Conservation (phyloP, 2,329 filamentous ascomycete species). For the Pseudogymnoascus pannorum region DNA sequence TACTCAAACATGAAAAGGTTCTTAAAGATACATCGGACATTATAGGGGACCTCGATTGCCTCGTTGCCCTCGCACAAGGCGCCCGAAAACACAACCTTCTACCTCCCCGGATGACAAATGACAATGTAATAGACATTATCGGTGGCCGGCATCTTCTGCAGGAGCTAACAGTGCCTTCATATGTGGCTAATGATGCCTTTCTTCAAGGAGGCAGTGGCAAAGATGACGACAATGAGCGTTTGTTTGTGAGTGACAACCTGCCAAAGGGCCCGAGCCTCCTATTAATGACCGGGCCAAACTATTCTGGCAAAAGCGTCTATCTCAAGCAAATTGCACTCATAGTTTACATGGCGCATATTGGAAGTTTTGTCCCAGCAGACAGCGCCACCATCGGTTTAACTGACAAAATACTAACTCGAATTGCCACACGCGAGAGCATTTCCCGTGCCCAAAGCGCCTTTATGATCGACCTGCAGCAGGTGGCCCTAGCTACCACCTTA, state of each 20-base stretch:
- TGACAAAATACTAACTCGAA: constrained; percentile 84
- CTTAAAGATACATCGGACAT: constrained; percentile 67
- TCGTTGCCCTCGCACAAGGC: constrained; percentile 72
- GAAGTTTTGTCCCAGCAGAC: constrained; percentile 82
- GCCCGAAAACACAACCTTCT: constrained; percentile 67
- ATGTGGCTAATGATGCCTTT: constrained; percentile 75
- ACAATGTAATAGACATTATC: constrained; percentile 65
- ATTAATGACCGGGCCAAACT: constrained; percentile 86
- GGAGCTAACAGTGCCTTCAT: constrained; percentile 72
- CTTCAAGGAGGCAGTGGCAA: constrained; percentile 52
- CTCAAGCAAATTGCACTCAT: constrained; percentile 89
- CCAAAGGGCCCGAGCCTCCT: constrained; percentile 55
- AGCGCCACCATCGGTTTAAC: constrained; percentile 74
- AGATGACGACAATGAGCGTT: constrained; percentile 11
- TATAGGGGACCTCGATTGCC: constrained; percentile 79
- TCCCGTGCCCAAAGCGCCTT: constrained; percentile 55
- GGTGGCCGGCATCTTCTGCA: constrained; percentile 83
- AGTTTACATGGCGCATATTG: constrained; percentile 85
- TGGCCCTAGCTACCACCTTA: constrained; percentile 66
- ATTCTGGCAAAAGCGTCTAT: constrained; percentile 94
- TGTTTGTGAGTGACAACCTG: neutral
- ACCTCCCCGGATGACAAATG: constrained; percentile 59
- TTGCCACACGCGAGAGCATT: constrained; percentile 64
- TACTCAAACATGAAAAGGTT: constrained; percentile 61
- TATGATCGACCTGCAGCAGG: constrained; percentile 77